Evolutionary conservation across 768 basidiomycete genomes (phyloP).

Genomic region (Rhizopogon vulgaris): DNA sequence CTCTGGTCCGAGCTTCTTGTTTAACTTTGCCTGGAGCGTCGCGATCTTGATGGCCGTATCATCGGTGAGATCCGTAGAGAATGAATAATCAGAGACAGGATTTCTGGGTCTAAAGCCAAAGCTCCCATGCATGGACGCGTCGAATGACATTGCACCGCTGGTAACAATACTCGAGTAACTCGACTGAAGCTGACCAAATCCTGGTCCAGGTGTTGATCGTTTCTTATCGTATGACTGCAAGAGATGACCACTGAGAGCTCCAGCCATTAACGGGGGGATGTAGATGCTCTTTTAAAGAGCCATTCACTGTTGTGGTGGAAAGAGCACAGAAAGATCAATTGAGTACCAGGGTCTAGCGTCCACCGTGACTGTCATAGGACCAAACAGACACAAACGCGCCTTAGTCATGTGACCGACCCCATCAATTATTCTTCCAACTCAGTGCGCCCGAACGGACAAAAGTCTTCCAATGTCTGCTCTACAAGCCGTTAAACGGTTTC

Average conservation of each 20-base stretch:
- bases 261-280: slow-evolving; percentile 38
- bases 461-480: neutral
- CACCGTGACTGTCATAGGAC: no score
- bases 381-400: neutral
- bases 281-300: no score
- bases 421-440: no score
- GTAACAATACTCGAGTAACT: slow-evolving; percentile 31
- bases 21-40: slow-evolving; percentile 71
- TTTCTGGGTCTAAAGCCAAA: slow-evolving; percentile 17
- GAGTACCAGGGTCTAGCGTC: no score
- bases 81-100: slow-evolving; percentile 1
- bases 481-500: slow-evolving; percentile 19
- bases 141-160: slow-evolving; percentile 57
- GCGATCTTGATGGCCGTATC: slow-evolving; percentile 65
- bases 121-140: slow-evolving; percentile 52
- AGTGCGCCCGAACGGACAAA: neutral
- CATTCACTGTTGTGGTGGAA: neutral
- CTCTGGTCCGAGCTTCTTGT: slow-evolving; percentile 90
- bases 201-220: slow-evolving; percentile 5
- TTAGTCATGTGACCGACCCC: neutral
- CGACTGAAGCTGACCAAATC: slow-evolving; percentile 8
- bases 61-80: slow-evolving; percentile 42
- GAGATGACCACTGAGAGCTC: slow-evolving; percentile 54
- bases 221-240: slow-evolving; percentile 36
- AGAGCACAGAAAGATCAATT: no score